These are phyloP conservation scores for Coemansia sp. DNA, from an alignment of 192 early-diverging fungal species.

Conservation along the genomic window DNA sequence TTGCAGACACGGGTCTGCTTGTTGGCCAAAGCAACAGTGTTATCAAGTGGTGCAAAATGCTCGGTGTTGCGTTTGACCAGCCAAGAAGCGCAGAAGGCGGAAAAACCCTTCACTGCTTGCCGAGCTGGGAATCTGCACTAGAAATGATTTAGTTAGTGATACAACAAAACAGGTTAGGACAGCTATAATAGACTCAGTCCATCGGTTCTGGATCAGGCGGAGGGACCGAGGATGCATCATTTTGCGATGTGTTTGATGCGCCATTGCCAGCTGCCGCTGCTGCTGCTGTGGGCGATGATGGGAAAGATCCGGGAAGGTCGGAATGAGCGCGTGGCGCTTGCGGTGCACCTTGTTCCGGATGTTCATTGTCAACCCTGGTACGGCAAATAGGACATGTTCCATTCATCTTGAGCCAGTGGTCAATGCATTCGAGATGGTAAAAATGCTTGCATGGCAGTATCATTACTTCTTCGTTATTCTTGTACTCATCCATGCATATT, in stretches of 20 bases:
- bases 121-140: slow-evolving; percentile 10
- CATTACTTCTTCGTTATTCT: slow-evolving; percentile 61
- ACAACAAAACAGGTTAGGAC: slow-evolving; percentile 6
- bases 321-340: slow-evolving; percentile 26
- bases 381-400: slow-evolving; percentile 90
- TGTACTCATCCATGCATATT: slow-evolving; percentile 90
- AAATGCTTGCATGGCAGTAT: slow-evolving; percentile 82
- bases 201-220: slow-evolving; percentile 29
- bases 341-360: neutral
- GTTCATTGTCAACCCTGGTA: slow-evolving; percentile 40
- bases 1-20: slow-evolving; percentile 37
- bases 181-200: slow-evolving; percentile 17
- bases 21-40: slow-evolving; percentile 27
- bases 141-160: neutral
- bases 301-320: slow-evolving; percentile 48
- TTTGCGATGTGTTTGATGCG: neutral
- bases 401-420: slow-evolving; percentile 90
- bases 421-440: slow-evolving; percentile 87
- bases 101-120: slow-evolving; percentile 7
- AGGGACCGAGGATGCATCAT: neutral
- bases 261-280: slow-evolving; percentile 1
- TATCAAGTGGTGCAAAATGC: slow-evolving; percentile 30
- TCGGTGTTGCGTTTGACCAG: slow-evolving; percentile 23
- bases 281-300: slow-evolving; percentile 14
- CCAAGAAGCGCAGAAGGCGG: neutral